These are phyloP conservation scores for Aureobasidium namibiae DNA, from an alignment of 2,329 filamentous ascomycete genomes.

Conservation along the genomic window DNA sequence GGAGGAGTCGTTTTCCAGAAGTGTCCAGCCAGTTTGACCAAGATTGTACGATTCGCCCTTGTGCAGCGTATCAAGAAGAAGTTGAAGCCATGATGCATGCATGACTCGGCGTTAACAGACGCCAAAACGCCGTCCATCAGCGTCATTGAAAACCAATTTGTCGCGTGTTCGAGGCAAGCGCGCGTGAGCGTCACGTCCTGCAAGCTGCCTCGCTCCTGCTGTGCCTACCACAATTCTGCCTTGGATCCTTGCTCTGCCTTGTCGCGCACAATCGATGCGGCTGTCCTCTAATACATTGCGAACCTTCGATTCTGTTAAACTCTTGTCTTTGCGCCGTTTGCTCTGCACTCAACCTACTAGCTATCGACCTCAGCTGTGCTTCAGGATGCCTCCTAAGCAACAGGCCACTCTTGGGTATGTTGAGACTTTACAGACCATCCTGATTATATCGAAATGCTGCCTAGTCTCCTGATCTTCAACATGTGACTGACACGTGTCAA, in stretches of 20 bases:
- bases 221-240: not conserved
- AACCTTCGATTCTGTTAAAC: not conserved
- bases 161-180: not conserved
- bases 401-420: constrained; percentile 89
- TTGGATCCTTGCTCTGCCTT: not conserved
- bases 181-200: not conserved
- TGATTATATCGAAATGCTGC: constrained; percentile 27
- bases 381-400: constrained; percentile 52
- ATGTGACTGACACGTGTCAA: constrained; percentile 15
- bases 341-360: not conserved
- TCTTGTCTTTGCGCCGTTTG: not conserved
- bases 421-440: constrained; percentile 61
- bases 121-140: not conserved
- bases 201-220: not conserved
- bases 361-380: not conserved
- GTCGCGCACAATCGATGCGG: not conserved
- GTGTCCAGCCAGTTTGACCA: constrained; percentile 21
- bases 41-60: not conserved
- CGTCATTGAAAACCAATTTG: constrained; percentile 10
- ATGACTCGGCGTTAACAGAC: not conserved
- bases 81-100: not conserved
- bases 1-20: constrained; percentile 21
- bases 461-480: not conserved
- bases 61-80: not conserved
- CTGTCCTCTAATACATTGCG: not conserved